Conservation (phyloP, 768 basidiomycete species). For the Tylopilus subfusipes region DNA sequence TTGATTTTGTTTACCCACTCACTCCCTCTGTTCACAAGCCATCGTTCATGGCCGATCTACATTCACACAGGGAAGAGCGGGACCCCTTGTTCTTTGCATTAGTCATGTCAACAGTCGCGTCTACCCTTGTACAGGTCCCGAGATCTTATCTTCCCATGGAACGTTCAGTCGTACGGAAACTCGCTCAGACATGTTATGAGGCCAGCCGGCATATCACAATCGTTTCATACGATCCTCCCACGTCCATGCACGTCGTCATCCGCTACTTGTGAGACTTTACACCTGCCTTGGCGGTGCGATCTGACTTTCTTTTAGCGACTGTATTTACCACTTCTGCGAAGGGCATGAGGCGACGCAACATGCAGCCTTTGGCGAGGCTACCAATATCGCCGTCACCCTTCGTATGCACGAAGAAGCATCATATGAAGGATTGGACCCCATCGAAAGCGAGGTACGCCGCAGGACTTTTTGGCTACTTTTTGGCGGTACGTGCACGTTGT, state of each 20-base stretch:
- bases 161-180: constrained; percentile 74
- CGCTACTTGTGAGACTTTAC: constrained; percentile 72
- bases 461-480: constrained; percentile 88
- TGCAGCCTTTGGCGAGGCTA: constrained; percentile 84
- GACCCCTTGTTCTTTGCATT: constrained; percentile 90
- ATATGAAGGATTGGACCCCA: constrained; percentile 78
- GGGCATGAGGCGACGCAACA: constrained; percentile 86
- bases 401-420: constrained; percentile 85
- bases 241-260: constrained; percentile 80
- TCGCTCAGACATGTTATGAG: constrained; percentile 78
- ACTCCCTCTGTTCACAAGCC: constrained; percentile 91
- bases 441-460: constrained; percentile 84
- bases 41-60: constrained; percentile 88
- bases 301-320: constrained; percentile 50
- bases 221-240: constrained; percentile 79
- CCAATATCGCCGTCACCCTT: constrained; percentile 76
- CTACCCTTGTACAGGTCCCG: constrained; percentile 85
- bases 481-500: constrained; percentile 53
- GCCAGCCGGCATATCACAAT: constrained; percentile 79
- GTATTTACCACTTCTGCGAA: constrained; percentile 84
- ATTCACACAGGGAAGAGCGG: constrained; percentile 72
- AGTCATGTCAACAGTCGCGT: constrained; percentile 85
- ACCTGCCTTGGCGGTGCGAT: background rate
- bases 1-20: constrained; percentile 90
- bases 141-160: constrained; percentile 87